Conservation (phyloP, 805 yeast species). For the Candida sphagnicola region DNA sequence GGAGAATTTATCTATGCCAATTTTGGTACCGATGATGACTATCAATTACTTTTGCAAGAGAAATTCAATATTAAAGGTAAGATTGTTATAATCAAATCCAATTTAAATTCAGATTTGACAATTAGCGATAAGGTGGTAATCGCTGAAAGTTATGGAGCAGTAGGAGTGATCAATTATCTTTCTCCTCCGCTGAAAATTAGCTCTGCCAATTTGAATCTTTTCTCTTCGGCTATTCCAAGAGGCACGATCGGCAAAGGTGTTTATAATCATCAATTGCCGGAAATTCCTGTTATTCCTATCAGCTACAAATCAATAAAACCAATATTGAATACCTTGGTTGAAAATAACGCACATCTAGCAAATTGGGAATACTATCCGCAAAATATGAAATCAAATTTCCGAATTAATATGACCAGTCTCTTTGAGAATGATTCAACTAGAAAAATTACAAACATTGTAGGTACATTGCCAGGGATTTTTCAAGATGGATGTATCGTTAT, state of each 20-base stretch:
- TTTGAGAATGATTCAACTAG: constrained; percentile 6
- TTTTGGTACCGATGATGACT: constrained; percentile 28
- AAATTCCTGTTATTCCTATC: constrained; percentile 24
- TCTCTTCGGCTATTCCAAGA: constrained; percentile 7
- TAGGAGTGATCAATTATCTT: constrained; percentile 21
- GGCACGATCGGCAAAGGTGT: constrained; percentile 3
- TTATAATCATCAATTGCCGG: constrained; percentile 4
- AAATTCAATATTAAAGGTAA: constrained; percentile 18
- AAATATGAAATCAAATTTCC: constrained; percentile 6
- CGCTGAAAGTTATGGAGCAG: constrained; percentile 23
- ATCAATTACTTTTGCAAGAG: constrained; percentile 14
- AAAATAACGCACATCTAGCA: constrained; percentile 8
- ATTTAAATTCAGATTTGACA: constrained; percentile 8
- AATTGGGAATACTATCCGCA: constrained; percentile 24
- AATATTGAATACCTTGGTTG: constrained; percentile 19
- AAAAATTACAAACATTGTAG: constrained; percentile 27
- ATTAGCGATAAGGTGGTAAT: constrained; percentile 21
- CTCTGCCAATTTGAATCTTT: constrained; percentile 3
- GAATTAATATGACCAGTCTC: not conserved
- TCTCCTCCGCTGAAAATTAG: constrained; percentile 1
- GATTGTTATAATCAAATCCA: constrained; percentile 24
- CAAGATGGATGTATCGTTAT: constrained; percentile 37
- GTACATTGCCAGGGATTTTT: constrained; percentile 31
- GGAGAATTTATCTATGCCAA: constrained; percentile 27
- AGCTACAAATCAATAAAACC: constrained; percentile 23